These are phyloP conservation scores for Botrytis paeoniae DNA, from an alignment of 2,329 filamentous ascomycete species.

Conservation along the genomic window DNA sequence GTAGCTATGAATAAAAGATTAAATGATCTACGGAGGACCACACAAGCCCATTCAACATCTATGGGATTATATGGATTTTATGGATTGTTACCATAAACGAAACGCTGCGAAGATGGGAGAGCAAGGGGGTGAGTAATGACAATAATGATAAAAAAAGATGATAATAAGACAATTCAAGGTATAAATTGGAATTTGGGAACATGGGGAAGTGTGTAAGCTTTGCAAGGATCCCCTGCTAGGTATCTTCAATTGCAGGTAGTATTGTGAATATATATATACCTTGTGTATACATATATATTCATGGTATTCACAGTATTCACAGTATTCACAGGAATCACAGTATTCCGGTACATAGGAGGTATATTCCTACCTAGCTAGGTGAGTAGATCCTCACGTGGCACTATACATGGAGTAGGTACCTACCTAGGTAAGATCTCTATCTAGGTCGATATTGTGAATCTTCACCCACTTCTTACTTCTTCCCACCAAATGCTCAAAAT, in stretches of 20 bases:
- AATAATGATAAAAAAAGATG: too few relatives aligned
- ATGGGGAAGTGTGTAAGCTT: not conserved
- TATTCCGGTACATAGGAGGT: not conserved
- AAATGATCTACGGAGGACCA: conserved; percentile 13
- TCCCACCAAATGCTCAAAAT: not conserved
- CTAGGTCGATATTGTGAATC: not conserved
- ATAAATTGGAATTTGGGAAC: not conserved
- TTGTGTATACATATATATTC: not conserved
- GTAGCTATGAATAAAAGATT: not conserved
- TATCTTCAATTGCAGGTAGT: not conserved
- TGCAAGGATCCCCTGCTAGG: not conserved
- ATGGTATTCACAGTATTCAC: too few relatives aligned
- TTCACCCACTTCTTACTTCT: not conserved
- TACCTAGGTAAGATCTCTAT: not conserved
- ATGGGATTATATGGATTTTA: not conserved
- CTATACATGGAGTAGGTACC: not conserved
- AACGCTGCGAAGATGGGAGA: not conserved
- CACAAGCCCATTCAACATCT: not conserved
- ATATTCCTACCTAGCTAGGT: too few relatives aligned
- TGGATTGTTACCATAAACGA: not conserved
- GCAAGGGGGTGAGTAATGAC: not conserved
- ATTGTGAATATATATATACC: not conserved
- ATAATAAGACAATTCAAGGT: not conserved
- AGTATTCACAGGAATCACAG: not conserved
- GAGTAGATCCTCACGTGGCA: not conserved